A percentile compares a stretch with the other conserved stretches of the same genome.
Conservation (phyloP, 768 basidiomycete genomes). For the Megacollybia marginata region DNA sequence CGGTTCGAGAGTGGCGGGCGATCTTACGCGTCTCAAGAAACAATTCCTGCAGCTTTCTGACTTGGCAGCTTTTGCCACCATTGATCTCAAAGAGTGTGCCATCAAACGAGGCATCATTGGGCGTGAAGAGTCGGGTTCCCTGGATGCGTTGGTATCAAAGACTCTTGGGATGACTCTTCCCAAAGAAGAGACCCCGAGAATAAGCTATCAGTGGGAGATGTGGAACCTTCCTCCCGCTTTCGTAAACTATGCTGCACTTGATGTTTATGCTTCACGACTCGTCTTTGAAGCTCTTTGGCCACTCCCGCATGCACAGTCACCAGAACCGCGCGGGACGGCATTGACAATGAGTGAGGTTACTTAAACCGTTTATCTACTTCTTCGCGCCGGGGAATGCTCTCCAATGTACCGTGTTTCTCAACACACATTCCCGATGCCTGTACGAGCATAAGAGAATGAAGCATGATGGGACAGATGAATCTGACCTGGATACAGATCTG, state of each 20-base stretch:
- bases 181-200: conserved; percentile 1
- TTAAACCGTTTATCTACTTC: conserved; percentile 26
- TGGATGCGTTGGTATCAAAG: conserved; percentile 4
- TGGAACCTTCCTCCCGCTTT: conserved; percentile 1
- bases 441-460: background rate
- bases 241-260: conserved; percentile 8
- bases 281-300: conserved; percentile 6
- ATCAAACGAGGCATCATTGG: conserved; percentile 1
- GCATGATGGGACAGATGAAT: conserved; percentile 5
- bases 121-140: conserved; percentile 3
- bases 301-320: background rate
- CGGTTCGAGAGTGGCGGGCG: conserved; percentile 7
- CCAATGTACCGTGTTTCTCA: conserved; percentile 48
- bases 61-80: conserved; percentile 1
- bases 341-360: too few species aligned
- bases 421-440: conserved; percentile 60
- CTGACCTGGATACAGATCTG: conserved; percentile 33
- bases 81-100: conserved; percentile 10
- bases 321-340: too few species aligned
- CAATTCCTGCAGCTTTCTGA: conserved; percentile 6
- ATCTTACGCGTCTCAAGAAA: conserved; percentile 10
- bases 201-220: conserved; percentile 13
- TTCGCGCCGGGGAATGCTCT: conserved; percentile 39
- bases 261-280: conserved; percentile 6
- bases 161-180: conserved; percentile 2